Evolutionary conservation across 1,284 basidiomycete genomes (phyloP).

Genomic region (Austroboletus niveus): DNA sequence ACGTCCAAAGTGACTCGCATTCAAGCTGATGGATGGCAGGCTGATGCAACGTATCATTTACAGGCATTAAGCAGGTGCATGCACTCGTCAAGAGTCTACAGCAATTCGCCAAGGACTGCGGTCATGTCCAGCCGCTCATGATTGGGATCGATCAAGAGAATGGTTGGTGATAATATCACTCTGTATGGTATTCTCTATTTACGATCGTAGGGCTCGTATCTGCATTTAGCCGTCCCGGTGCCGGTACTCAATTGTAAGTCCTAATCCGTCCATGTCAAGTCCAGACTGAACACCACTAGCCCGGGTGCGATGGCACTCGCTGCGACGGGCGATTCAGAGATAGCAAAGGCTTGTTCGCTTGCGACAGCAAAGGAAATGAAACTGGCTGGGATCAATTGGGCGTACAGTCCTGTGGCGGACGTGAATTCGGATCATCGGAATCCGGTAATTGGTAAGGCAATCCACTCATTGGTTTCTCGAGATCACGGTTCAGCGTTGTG

Average conservation of each 20-base stretch:
- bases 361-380: constrained; percentile 57
- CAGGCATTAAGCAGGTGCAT: constrained; percentile 53
- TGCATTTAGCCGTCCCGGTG: constrained; percentile 49
- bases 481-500: constrained; percentile 1
- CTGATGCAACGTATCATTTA: not conserved
- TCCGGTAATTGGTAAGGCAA: constrained; percentile 60
- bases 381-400: constrained; percentile 67
- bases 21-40: not conserved
- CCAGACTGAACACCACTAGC: constrained; percentile 33
- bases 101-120: constrained; percentile 50
- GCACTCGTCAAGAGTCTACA: constrained; percentile 50
- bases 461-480: not conserved
- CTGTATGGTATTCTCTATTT: not conserved
- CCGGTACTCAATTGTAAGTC: constrained; percentile 64
- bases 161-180: constrained; percentile 37
- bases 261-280: not conserved
- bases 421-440: constrained; percentile 65
- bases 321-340: constrained; percentile 46
- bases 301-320: constrained; percentile 73
- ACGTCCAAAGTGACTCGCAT: constrained; percentile 46
- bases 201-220: constrained; percentile 54
- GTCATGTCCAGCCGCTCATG: constrained; percentile 55
- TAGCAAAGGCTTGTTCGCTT: constrained; percentile 47
- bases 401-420: constrained; percentile 66
- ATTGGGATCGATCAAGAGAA: constrained; percentile 75